These are phyloP conservation scores for Arthrobotrys megalospora DNA, from an alignment of 2,329 filamentous ascomycete genomes.

Conservation along the genomic window DNA sequence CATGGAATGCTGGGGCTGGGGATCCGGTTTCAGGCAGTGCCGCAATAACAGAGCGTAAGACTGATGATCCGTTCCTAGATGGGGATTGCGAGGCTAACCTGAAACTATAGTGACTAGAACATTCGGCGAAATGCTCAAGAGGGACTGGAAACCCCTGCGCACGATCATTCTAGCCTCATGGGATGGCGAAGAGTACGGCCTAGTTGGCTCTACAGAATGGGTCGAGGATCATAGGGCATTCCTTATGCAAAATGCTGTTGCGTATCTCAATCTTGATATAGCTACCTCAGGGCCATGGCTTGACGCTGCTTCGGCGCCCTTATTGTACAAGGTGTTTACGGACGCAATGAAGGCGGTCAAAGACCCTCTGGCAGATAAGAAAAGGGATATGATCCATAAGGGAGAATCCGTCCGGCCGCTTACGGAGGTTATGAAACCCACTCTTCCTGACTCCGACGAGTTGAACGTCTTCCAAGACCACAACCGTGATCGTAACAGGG, in stretches of 20 bases:
- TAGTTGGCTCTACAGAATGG: constrained; percentile 93
- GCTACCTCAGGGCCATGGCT: constrained; percentile 83
- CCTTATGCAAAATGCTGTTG: constrained; percentile 81
- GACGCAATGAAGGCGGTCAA: constrained; percentile 52
- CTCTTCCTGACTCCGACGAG: constrained; percentile 7
- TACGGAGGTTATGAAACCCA: constrained; percentile 19
- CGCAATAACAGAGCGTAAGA: constrained; percentile 68
- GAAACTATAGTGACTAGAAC: constrained; percentile 78
- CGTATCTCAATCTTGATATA: constrained; percentile 91
- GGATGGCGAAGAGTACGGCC: constrained; percentile 94
- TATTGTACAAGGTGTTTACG: constrained; percentile 73
- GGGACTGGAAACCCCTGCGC: constrained; percentile 89
- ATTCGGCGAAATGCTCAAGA: constrained; percentile 81
- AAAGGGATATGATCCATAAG: constrained; percentile 41
- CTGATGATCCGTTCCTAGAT: neutral
- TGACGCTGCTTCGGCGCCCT: constrained; percentile 83
- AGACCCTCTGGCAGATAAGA: constrained; percentile 51
- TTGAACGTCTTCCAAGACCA: constrained; percentile 74
- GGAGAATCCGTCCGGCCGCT: constrained; percentile 40
- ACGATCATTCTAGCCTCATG: constrained; percentile 97
- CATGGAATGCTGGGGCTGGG: constrained; percentile 86
- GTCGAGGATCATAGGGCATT: constrained; percentile 85
- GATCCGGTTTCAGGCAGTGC: constrained; percentile 85
- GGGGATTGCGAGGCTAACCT: neutral
- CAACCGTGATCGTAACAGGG: constrained; percentile 87